Base-by-base conservation (phyloP, 179 eudicot species). In the Vitellaria paradoxa region DNA sequence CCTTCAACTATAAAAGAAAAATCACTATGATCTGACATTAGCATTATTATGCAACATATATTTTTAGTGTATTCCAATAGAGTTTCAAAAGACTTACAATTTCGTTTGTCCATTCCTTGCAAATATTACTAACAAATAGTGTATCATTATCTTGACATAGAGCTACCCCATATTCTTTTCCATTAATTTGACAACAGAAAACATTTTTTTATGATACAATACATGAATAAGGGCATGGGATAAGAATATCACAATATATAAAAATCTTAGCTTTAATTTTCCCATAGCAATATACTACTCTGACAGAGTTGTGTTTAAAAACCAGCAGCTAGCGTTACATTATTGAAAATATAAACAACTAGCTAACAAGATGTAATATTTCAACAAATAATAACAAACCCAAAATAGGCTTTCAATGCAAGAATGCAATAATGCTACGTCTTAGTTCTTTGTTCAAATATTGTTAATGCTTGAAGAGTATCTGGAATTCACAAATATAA, bases 71-170 rank as follows among this genome's bases (percentile, higher is more conserved):
- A 20, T 18, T 14, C 59, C 55, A 50, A 17, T 46, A 11, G 56
- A 13, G 55, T 68, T 68, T 20, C 59, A 70, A 9, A 50, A 49
- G n/a, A 24, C 73, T 70, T 70, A 70, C 73, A 47, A 17, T 70
- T 24, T 70, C 73, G 40, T 70, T 70, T 6, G 57, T 70, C 73
- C 73, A 70, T 20, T 47, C 40, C 73, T 70, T 70, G 73, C 73
- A 70, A 18, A 70, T 70, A 59, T 70, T 70, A 52, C 73, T 59
- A 70, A 70, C 57, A 70, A 70, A 70, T 15, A 70, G 24, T 0
- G 73, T 70, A 26, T 70, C 73, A 47, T 20, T 70, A 59, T 49
- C 73, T 52, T 70, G 37, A 52, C 73, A 47, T 7, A 37, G 57
- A 21, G 59, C 73, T 23, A 70, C 73, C 0, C 73, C 73, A 70